phyloP scores from a whole-genome alignment of 2,329 filamentous ascomycete genomes.

The Phaeosphaeria sp. region DNA sequence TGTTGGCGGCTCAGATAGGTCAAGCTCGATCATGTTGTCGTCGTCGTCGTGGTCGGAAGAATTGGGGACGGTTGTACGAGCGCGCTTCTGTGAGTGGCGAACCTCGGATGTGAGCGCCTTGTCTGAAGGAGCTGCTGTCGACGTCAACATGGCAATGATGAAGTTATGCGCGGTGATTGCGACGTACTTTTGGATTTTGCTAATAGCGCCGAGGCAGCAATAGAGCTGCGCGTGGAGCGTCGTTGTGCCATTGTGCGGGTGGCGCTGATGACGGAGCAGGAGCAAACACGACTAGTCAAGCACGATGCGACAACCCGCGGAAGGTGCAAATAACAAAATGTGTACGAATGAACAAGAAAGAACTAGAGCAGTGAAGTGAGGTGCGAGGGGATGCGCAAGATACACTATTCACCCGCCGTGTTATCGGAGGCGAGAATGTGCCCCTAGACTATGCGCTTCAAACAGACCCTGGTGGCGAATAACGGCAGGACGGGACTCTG shows the following conservation, averaged over 20 bases:
- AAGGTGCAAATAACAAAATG: background rate
- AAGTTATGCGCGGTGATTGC: background rate
- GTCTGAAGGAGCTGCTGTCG: conserved; percentile 8
- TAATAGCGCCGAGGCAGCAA: background rate
- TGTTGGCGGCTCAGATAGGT: conserved; percentile 9
- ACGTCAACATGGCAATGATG: background rate
- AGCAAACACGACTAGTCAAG: background rate
- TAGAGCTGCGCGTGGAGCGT: background rate
- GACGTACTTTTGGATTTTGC: conserved; percentile 9
- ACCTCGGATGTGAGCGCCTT: conserved; percentile 8
- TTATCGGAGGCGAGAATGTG: background rate
- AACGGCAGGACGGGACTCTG: background rate
- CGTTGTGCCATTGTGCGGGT: background rate
- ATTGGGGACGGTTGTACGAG: conserved; percentile 36
- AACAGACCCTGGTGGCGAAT: background rate
- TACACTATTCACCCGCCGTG: background rate
- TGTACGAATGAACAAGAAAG: background rate
- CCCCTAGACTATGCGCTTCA: background rate
- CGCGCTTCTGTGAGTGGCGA: conserved; percentile 19
- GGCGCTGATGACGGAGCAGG: background rate
- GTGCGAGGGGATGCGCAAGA: background rate
- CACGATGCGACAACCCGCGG: background rate
- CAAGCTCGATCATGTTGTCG: conserved; percentile 18
- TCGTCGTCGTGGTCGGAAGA: conserved; percentile 42
- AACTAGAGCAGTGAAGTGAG: background rate